Conservation (phyloP, 805 yeast genomes). For the Ogataea methanolica region DNA sequence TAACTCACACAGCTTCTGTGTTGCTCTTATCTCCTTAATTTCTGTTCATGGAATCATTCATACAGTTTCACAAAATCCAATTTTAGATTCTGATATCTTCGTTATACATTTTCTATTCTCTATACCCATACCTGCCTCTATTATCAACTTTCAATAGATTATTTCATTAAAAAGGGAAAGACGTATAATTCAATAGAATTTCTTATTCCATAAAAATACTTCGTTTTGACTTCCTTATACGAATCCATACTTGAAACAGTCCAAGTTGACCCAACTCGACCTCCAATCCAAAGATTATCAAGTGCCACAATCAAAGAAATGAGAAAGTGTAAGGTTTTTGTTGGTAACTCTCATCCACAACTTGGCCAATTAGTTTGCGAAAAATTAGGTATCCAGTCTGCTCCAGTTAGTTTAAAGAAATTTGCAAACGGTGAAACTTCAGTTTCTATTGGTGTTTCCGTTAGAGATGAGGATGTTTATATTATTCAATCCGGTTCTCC, state of each 20-base stretch:
- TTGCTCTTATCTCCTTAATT: no score
- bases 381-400: constrained; percentile 86
- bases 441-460: constrained; percentile 90
- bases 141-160: no score
- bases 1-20: no score
- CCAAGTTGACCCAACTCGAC: background rate
- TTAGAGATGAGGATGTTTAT: constrained; percentile 95
- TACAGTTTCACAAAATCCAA: no score
- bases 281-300: background rate
- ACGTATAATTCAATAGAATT: no score
- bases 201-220: no score
- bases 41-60: no score
- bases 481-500: constrained; percentile 89
- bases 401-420: constrained; percentile 85
- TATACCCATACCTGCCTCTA: no score
- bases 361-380: constrained; percentile 88
- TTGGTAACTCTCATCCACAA: constrained; percentile 95
- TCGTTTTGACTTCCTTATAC: background rate
- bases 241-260: no score
- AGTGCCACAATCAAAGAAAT: constrained; percentile 32
- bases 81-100: no score
- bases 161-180: background rate
- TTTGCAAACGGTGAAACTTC: constrained; percentile 98
- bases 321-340: constrained; percentile 97
- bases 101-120: no score